Evolutionary conservation across 129 eudicot species (phyloP).

Genomic region (Oenanthe sinensis): DNA sequence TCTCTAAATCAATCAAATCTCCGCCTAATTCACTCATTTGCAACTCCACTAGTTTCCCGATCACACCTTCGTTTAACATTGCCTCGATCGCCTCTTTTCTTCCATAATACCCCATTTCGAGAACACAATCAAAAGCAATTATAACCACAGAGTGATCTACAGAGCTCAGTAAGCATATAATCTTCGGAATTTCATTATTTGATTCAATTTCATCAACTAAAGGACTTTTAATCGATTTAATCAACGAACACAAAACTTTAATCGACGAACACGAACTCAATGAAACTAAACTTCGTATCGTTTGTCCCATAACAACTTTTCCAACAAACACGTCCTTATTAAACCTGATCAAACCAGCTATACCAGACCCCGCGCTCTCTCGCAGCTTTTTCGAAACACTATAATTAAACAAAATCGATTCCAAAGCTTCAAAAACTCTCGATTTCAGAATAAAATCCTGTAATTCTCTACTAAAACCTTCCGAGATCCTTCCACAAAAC

Average conservation of each 20-base stretch:
- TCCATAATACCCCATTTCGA: constrained; percentile 78
- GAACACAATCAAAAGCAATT: constrained; percentile 53
- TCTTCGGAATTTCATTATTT: constrained; percentile 37
- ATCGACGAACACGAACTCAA: constrained; percentile 35
- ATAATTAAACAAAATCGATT: constrained; percentile 27
- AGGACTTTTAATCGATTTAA: constrained; percentile 63
- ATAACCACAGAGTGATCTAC: constrained; percentile 18
- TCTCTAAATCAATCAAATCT: constrained; percentile 33
- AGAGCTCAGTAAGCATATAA: constrained; percentile 23
- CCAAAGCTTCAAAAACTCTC: constrained; percentile 37
- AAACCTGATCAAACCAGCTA: constrained; percentile 50
- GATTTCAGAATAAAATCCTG: constrained; percentile 63
- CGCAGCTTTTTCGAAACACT: constrained; percentile 31
- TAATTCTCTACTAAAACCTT: constrained; percentile 54
- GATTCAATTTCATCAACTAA: constrained; percentile 66
- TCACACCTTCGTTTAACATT: constrained; percentile 48
- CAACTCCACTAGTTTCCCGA: constrained; percentile 57
- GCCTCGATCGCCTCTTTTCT: constrained; percentile 77
- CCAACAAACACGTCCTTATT: constrained; percentile 84
- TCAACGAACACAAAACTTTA: constrained; percentile 30
- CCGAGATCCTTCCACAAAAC: constrained; percentile 31
- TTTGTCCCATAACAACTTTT: constrained; percentile 44
- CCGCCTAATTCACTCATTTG: constrained; percentile 48
- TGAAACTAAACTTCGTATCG: constrained; percentile 32
- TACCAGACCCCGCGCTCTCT: constrained; percentile 38